Conservation (phyloP, 202 grass and related monocot species). For the Panicum hallii region DNA sequence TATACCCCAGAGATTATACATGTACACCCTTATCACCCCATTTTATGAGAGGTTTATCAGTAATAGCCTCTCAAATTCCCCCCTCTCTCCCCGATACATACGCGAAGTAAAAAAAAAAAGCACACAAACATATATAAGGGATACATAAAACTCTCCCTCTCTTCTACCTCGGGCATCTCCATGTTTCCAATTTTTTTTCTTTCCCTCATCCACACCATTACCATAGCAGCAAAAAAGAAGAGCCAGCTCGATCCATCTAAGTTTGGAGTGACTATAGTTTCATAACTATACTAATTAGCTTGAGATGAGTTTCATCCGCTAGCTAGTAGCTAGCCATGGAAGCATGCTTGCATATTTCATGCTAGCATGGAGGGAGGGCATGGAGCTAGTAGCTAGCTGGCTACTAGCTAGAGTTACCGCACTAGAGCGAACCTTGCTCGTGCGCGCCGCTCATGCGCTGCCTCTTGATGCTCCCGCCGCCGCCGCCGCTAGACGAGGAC, state of each 20-base stretch:
- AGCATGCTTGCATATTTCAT: conserved; percentile 48
- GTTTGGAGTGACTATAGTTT: conserved; percentile 43
- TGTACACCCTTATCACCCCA: conserved; percentile 49
- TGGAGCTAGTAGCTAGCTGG: conserved; percentile 13
- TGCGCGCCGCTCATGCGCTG: conserved; percentile 67
- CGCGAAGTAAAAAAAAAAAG: not conserved
- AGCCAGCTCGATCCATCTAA: conserved; percentile 40
- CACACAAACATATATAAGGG: conserved; percentile 32
- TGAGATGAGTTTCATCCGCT: conserved; percentile 14
- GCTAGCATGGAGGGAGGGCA: conserved; percentile 33
- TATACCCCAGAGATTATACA: conserved; percentile 55
- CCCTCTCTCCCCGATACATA: conserved; percentile 26
- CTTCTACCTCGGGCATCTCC: conserved; percentile 26
- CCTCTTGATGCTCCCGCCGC: conserved; percentile 68
- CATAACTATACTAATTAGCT: conserved; percentile 43
- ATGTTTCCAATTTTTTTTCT: not conserved
- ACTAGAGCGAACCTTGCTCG: conserved; percentile 75
- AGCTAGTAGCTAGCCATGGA: conserved; percentile 18
- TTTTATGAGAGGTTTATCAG: conserved; percentile 16
- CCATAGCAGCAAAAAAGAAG: conserved; percentile 36
- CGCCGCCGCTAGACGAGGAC: conserved; percentile 49
- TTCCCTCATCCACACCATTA: conserved; percentile 50
- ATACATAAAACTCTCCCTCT: conserved; percentile 63
- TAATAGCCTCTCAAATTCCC: conserved; percentile 25
- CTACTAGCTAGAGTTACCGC: conserved; percentile 13